A percentile compares a stretch with the other conserved stretches of the same genome.
Evolutionary conservation across 306 rosid genomes (phyloP).

Genomic region (Cicer judaicum): DNA sequence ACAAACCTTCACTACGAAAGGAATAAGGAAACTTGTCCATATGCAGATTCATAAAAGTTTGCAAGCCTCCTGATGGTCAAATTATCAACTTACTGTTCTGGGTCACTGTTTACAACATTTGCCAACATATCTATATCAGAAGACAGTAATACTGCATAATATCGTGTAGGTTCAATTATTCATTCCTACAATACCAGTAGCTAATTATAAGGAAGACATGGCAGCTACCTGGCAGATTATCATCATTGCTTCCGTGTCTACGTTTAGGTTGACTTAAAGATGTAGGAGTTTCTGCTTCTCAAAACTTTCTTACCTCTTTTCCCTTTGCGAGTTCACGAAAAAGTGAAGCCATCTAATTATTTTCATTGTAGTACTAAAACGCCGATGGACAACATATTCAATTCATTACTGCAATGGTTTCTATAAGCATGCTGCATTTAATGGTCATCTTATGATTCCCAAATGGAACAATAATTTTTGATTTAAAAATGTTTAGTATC

Average conservation of each 20-base stretch:
- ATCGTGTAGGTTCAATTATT: background rate
- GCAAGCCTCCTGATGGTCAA: conserved; percentile 20
- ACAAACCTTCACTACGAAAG: conserved; percentile 19
- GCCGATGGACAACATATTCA: background rate
- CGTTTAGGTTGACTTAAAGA: conserved; percentile 10
- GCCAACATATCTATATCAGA: background rate
- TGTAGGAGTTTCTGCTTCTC: conserved; percentile 2
- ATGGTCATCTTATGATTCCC: conserved; percentile 31
- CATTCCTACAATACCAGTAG: background rate
- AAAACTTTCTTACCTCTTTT: conserved; percentile 12
- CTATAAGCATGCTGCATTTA: conserved; percentile 33
- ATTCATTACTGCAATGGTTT: conserved; percentile 29
- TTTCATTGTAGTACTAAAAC: conserved; percentile 10
- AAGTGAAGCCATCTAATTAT: conserved; percentile 10
- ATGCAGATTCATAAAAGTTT: conserved; percentile 14
- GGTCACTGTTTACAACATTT: conserved; percentile 23
- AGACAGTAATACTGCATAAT: conserved; percentile 7
- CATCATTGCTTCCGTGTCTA: conserved; percentile 1
- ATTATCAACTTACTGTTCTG: background rate
- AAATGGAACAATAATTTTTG: conserved; percentile 12
- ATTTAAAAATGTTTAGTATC: conserved; percentile 28
- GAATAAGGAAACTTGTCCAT: conserved; percentile 5
- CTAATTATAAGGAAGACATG: conserved; percentile 20
- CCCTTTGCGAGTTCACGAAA: conserved; percentile 20
- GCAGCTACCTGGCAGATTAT: conserved; percentile 14